Percentiles rank a stretch among this genome's conserved stretches.
Conservation (phyloP, 164 flowering plant species). For the Stephania japonica region DNA sequence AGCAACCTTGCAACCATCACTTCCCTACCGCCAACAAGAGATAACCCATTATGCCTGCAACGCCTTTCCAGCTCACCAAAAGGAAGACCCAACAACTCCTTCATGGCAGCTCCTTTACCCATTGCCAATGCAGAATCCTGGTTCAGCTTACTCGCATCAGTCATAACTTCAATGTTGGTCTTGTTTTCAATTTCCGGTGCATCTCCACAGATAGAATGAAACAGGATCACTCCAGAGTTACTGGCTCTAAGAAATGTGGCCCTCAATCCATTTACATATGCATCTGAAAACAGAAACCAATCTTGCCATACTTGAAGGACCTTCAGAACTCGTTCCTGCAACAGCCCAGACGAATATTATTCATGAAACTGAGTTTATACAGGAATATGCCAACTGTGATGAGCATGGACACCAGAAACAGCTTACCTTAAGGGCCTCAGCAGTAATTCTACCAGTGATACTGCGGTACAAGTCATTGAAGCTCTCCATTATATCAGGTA, state of each 20-base stretch:
- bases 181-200: constrained; percentile 74
- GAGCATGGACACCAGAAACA: constrained; percentile 1
- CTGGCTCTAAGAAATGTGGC: constrained; percentile 91
- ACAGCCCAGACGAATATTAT: constrained; percentile 6
- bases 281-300: constrained; percentile 99
- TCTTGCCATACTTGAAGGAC: constrained; percentile 99
- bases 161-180: constrained; percentile 34
- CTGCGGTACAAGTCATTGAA: constrained; percentile 93
- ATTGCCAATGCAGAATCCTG: constrained; percentile 93
- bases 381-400: not conserved
- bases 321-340: constrained; percentile 91
- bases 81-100: constrained; percentile 76
- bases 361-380: not conserved
- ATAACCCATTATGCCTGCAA: constrained; percentile 93
- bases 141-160: constrained; percentile 44
- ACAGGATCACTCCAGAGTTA: constrained; percentile 75
- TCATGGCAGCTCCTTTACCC: constrained; percentile 88
- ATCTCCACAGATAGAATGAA: constrained; percentile 93
- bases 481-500: constrained; percentile 98
- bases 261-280: constrained; percentile 91
- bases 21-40: constrained; percentile 95
- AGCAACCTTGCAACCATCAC: constrained; percentile 95
- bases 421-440: constrained; percentile 93
- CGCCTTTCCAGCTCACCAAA: constrained; percentile 91
- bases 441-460: constrained; percentile 93